Evolutionary conservation across 140 eudicot genomes (phyloP).

Genomic region (Stevia rebaudiana): DNA sequence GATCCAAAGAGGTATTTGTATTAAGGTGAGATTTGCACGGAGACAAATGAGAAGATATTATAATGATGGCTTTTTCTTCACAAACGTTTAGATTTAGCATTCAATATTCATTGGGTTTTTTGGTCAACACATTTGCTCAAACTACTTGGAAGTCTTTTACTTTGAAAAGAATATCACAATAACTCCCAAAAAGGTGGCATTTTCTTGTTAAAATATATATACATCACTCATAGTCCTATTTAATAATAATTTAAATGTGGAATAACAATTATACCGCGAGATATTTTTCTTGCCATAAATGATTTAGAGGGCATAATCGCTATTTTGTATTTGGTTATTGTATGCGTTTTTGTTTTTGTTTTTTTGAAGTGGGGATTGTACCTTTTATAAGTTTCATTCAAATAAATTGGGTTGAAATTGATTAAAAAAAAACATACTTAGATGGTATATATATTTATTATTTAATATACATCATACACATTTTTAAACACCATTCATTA

Average conservation of each 20-base stretch:
- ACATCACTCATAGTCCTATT: neutral
- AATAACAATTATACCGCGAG: neutral
- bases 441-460: too few species aligned
- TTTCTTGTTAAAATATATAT: neutral
- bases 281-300: too few species aligned
- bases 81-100: conserved; percentile 32
- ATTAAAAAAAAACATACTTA: too few species aligned
- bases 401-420: too few species aligned
- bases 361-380: too few species aligned
- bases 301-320: too few species aligned
- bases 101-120: conserved; percentile 27
- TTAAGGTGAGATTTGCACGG: conserved; percentile 10
- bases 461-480: too few species aligned
- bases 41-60: conserved; percentile 37
- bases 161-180: conserved; percentile 23
- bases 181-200: conserved; percentile 11
- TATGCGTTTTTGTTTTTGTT: too few species aligned
- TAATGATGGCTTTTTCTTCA: conserved; percentile 30
- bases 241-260: neutral
- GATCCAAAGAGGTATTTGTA: conserved; percentile 39
- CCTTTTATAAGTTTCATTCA: too few species aligned
- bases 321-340: too few species aligned
- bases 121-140: conserved; percentile 26
- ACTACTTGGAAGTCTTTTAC: conserved; percentile 24
- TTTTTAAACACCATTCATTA: too few species aligned